Conservation (phyloP, 2,329 filamentous ascomycete species). For the Didymella glomerata region DNA sequence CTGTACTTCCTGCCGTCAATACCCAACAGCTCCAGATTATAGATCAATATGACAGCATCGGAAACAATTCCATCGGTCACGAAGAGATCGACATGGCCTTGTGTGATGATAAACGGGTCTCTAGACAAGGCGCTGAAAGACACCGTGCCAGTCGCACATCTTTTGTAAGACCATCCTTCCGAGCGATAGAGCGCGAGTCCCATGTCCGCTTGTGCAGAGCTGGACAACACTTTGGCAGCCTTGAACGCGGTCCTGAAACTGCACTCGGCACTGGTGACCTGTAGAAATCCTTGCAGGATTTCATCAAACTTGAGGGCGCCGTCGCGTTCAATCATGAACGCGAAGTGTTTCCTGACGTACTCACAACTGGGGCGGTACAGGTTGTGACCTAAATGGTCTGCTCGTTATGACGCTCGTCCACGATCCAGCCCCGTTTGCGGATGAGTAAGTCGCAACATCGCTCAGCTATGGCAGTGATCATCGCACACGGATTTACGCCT, state of each 20-base stretch:
- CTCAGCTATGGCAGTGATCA: conserved; percentile 74
- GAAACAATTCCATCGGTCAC: conserved; percentile 61
- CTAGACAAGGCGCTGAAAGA: neutral
- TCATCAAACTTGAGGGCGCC: conserved; percentile 7
- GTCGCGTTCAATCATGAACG: neutral
- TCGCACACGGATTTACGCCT: conserved; percentile 71
- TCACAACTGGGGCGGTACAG: neutral
- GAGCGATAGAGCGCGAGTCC: neutral
- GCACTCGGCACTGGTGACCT: neutral
- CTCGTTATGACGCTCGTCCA: conserved; percentile 44
- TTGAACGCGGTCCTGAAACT: neutral
- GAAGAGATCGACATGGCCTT: conserved; percentile 67
- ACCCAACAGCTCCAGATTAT: conserved; percentile 52
- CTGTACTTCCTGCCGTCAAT: conserved; percentile 1
- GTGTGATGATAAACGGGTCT: conserved; percentile 57
- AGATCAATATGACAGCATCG: conserved; percentile 67
- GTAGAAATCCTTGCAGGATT: conserved; percentile 3
- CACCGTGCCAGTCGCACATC: neutral
- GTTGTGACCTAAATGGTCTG: neutral
- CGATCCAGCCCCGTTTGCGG: conserved; percentile 48
- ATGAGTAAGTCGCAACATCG: conserved; percentile 61
- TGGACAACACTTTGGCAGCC: neutral
- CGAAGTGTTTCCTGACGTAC: neutral
- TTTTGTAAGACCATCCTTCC: neutral
- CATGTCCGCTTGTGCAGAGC: neutral